Percentiles rank a stretch among this genome's conserved stretches.
These are phyloP conservation scores for Hebeloma cylindrosporum DNA, from an alignment of 768 basidiomycete species.

Conservation along the genomic window DNA sequence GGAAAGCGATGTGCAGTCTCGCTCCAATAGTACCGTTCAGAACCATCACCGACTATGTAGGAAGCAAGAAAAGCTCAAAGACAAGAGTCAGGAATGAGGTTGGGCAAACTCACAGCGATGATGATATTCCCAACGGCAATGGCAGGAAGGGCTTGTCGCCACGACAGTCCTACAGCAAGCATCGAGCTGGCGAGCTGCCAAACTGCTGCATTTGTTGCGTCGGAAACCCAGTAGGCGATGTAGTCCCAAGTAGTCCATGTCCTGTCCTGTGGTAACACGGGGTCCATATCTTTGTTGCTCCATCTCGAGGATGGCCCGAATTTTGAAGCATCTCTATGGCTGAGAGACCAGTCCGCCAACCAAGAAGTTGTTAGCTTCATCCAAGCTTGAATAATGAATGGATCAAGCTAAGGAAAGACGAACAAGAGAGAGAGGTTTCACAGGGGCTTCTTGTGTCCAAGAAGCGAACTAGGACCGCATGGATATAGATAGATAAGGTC, in stretches of 20 bases:
- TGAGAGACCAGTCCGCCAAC: slow-evolving; percentile 14
- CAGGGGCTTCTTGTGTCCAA: too few species aligned
- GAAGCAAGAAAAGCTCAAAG: not conserved
- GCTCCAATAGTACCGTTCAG: slow-evolving; percentile 80
- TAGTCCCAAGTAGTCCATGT: slow-evolving; percentile 74
- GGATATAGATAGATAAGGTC: too few species aligned
- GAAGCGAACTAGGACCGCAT: too few species aligned
- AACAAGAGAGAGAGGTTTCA: too few species aligned
- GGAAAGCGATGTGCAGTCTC: slow-evolving; percentile 73
- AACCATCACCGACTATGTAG: slow-evolving; percentile 51
- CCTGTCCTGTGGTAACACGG: slow-evolving; percentile 56
- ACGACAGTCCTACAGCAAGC: slow-evolving; percentile 73
- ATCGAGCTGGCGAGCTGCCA: slow-evolving; percentile 74
- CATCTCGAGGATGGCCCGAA: slow-evolving; percentile 61
- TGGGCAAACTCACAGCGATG: slow-evolving; percentile 47
- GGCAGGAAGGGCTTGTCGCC: slow-evolving; percentile 67
- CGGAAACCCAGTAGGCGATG: slow-evolving; percentile 60
- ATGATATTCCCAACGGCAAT: slow-evolving; percentile 74
- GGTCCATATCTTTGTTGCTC: slow-evolving; percentile 79
- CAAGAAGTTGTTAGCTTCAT: too few species aligned
- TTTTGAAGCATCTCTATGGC: slow-evolving; percentile 10
- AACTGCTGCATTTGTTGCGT: slow-evolving; percentile 44
- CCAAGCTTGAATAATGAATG: too few species aligned
- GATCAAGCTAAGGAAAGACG: too few species aligned
- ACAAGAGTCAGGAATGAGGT: not conserved